phyloP scores from a whole-genome alignment of 805 yeast species.

The Zygosaccharomyces rouxii region DNA sequence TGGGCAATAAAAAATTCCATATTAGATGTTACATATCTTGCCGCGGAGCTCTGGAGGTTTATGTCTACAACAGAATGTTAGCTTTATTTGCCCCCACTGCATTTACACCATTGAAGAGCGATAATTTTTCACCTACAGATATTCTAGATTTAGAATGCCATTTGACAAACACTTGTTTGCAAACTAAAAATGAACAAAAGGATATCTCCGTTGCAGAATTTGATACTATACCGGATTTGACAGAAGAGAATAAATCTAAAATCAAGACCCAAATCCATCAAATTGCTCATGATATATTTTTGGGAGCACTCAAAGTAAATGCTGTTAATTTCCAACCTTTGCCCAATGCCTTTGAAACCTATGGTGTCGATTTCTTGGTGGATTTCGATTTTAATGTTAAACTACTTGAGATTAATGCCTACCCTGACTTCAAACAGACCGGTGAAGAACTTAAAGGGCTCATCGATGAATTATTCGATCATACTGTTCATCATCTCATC shows the following conservation, averaged over 20 bases:
- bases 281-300: conserved; percentile 65
- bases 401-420: conserved; percentile 83
- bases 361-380: conserved; percentile 84
- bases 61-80: conserved; percentile 73
- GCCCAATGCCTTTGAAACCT: conserved; percentile 76
- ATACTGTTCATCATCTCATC: conserved; percentile 46
- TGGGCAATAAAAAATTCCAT: conserved; percentile 76
- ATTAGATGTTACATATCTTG: conserved; percentile 79
- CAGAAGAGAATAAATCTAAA: conserved; percentile 33
- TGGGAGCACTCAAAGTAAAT: conserved; percentile 77
- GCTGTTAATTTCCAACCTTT: conserved; percentile 81
- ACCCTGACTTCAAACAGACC: conserved; percentile 95
- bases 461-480: conserved; percentile 62
- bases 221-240: conserved; percentile 47
- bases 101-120: conserved; percentile 39
- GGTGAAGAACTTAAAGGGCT: conserved; percentile 67
- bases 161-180: conserved; percentile 90
- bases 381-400: conserved; percentile 50
- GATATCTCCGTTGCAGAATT: conserved; percentile 58
- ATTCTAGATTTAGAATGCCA: conserved; percentile 60
- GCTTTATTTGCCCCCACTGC: conserved; percentile 68
- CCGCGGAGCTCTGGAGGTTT: conserved; percentile 69
- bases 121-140: conserved; percentile 30
- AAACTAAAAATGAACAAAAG: conserved; percentile 44
- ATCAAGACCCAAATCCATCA: conserved; percentile 55